Evolutionary conservation across 495 filamentous ascomycete genomes (phyloP).

Genomic region (Tuber borchii): DNA sequence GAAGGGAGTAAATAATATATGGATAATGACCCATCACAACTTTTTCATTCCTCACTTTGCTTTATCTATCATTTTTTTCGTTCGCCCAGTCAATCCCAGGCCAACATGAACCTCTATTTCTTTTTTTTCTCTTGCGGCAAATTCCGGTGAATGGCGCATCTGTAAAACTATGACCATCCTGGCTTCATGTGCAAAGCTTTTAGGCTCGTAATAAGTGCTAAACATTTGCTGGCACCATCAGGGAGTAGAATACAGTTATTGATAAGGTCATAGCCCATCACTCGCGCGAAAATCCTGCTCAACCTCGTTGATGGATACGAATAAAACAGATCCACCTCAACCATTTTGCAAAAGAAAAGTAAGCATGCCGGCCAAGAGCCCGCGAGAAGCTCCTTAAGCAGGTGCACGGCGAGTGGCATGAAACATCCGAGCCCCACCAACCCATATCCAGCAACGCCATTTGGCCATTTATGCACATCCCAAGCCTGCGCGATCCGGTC

Average conservation of each 20-base stretch:
- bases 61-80: background rate
- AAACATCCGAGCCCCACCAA: background rate
- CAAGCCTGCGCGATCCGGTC: background rate
- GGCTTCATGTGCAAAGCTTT: background rate
- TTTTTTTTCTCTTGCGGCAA: background rate
- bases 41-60: background rate
- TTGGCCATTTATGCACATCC: background rate
- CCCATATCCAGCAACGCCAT: background rate
- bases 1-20: background rate
- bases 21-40: background rate
- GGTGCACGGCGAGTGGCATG: background rate
- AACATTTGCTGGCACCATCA: background rate
- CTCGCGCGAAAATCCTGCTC: background rate
- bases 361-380: background rate
- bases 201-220: background rate
- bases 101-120: background rate
- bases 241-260: background rate
- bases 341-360: background rate
- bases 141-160: background rate
- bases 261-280: background rate
- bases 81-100: background rate
- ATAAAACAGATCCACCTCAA: slow-evolving; percentile 1
- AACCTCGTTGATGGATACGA: background rate
- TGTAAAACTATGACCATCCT: background rate
- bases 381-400: background rate